phyloP scores from a whole-genome alignment of 2,329 filamentous ascomycete species.

The Ophioceras dolichostomum region DNA sequence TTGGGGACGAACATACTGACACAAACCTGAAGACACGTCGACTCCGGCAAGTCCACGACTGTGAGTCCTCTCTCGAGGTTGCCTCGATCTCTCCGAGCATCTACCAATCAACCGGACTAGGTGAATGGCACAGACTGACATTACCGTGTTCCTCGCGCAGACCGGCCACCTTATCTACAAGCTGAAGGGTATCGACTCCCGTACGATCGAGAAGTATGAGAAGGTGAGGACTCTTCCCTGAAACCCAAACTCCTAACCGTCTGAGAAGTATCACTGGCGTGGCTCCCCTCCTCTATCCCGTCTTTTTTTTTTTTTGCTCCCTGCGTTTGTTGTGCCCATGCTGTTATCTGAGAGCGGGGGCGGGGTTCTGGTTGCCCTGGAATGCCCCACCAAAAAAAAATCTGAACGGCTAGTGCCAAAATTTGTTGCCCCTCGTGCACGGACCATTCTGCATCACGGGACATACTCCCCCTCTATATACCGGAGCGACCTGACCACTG shows the following conservation, averaged over 20 bases:
- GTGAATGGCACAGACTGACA: too few relatives aligned
- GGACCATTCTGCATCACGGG: constrained; percentile 1
- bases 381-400: constrained; percentile 7
- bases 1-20: constrained; percentile 9
- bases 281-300: constrained; percentile 13
- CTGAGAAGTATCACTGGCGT: too few relatives aligned
- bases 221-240: too few relatives aligned
- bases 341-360: not conserved
- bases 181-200: constrained; percentile 99
- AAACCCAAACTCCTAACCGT: too few relatives aligned
- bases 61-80: constrained; percentile 38
- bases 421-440: constrained; percentile 3
- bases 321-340: constrained; percentile 2
- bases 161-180: constrained; percentile 98
- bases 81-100: too few relatives aligned
- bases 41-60: constrained; percentile 98
- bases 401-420: constrained; percentile 4
- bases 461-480: not conserved
- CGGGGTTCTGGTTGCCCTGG: constrained; percentile 13
- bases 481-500: not conserved
- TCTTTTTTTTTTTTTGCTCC: constrained; percentile 13
- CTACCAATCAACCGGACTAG: too few relatives aligned
- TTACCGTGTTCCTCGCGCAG: too few relatives aligned
- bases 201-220: constrained; percentile 99
- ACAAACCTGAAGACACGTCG: constrained; percentile 62